Conservation (phyloP, 2,329 filamentous ascomycete genomes). For the Botrytis tulipae region DNA sequence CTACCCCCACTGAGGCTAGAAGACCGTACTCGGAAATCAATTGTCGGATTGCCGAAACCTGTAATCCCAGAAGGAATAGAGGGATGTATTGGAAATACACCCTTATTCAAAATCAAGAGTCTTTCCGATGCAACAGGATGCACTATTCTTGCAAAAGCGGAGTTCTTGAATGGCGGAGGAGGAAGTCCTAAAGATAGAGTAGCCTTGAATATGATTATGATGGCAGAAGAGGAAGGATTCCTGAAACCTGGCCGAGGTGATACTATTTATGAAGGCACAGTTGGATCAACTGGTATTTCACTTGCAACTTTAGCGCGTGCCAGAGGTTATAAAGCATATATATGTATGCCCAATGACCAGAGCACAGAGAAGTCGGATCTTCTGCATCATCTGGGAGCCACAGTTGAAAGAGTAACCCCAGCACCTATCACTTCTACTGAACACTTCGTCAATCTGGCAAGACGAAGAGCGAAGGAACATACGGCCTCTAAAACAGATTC, state of each 20-base stretch:
- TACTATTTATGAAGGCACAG: conserved; percentile 95
- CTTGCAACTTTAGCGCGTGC: conserved; percentile 86
- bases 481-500: conserved; percentile 54
- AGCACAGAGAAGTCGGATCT: conserved; percentile 85
- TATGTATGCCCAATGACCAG: conserved; percentile 96
- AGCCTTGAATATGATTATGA: conserved; percentile 81
- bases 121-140: conserved; percentile 85
- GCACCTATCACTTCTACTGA: conserved; percentile 90
- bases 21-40: conserved; percentile 49
- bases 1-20: conserved; percentile 51
- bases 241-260: conserved; percentile 80
- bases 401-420: conserved; percentile 86
- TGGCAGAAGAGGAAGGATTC: conserved; percentile 75
- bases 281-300: conserved; percentile 94
- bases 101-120: conserved; percentile 79
- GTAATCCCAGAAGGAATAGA: conserved; percentile 76
- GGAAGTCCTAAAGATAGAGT: conserved; percentile 95
- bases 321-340: conserved; percentile 86
- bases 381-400: conserved; percentile 82
- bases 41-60: conserved; percentile 26
- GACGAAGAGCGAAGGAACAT: conserved; percentile 72
- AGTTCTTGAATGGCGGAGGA: conserved; percentile 94
- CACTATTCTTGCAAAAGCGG: conserved; percentile 87
- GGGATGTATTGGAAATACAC: conserved; percentile 90
- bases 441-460: conserved; percentile 93